These are phyloP conservation scores for Rubia yunnanensis DNA, from an alignment of 257 asterid genomes.

Conservation along the genomic window DNA sequence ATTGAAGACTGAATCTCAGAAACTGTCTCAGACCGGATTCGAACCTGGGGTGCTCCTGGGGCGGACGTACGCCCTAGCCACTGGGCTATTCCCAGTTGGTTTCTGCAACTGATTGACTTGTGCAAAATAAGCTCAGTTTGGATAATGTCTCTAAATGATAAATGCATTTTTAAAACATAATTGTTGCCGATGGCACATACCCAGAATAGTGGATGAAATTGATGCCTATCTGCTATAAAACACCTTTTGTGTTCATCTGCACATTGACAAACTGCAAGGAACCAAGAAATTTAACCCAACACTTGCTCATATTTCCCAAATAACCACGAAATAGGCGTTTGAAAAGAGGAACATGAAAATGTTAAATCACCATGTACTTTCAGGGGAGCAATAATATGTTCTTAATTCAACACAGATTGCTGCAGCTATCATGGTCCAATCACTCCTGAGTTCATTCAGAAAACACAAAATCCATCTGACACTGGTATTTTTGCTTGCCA, in stretches of 20 bases:
- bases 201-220: too few relatives aligned
- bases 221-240: background rate
- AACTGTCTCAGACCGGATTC: too few relatives aligned
- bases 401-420: background rate
- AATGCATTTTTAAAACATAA: too few relatives aligned
- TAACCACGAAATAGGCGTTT: background rate
- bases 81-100: too few relatives aligned
- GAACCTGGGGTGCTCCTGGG: too few relatives aligned
- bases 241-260: background rate
- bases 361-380: background rate
- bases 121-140: too few relatives aligned
- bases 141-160: too few relatives aligned
- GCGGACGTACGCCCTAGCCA: too few relatives aligned
- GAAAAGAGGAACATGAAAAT: background rate
- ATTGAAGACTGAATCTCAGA: too few relatives aligned
- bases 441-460: background rate
- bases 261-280: background rate
- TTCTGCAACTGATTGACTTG: too few relatives aligned
- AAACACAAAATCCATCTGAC: background rate
- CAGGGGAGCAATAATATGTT: background rate
- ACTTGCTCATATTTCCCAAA: background rate
- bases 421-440: background rate
- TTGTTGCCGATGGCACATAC: too few relatives aligned
- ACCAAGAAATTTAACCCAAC: background rate
- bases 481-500: background rate